Evolutionary conservation across 2,329 filamentous ascomycete species (phyloP).

Genomic region (Nigrospora osmanthi): DNA sequence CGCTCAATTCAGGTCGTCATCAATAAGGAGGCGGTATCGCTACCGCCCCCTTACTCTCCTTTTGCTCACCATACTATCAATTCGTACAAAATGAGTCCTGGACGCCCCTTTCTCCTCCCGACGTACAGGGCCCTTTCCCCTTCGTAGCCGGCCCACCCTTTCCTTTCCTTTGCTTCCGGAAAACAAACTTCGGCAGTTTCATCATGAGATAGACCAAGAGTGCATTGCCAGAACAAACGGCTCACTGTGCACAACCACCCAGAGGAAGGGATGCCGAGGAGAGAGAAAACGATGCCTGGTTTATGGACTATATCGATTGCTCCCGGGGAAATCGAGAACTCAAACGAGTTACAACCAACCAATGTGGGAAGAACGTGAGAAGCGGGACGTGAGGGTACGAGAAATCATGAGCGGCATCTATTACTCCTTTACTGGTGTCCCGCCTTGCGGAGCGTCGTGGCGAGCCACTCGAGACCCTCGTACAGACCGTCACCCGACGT

Average conservation of each 20-base stretch:
- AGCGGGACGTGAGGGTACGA: slow-evolving; percentile 31
- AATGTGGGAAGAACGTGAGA: slow-evolving; percentile 28
- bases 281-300: slow-evolving; percentile 25
- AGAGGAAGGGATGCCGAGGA: slow-evolving; percentile 16
- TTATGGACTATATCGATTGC: slow-evolving; percentile 49
- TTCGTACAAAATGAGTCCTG: slow-evolving; percentile 29
- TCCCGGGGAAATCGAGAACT: slow-evolving; percentile 34
- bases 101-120: slow-evolving; percentile 20
- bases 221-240: slow-evolving; percentile 10
- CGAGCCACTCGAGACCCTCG: slow-evolving; percentile 94
- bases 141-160: no score
- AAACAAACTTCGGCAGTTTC: slow-evolving; percentile 19
- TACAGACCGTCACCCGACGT: slow-evolving; percentile 99
- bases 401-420: slow-evolving; percentile 20
- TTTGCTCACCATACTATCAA: slow-evolving; percentile 18
- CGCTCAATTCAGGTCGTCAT: no score
- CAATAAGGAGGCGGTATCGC: no score
- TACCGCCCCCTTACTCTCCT: neutral
- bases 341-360: slow-evolving; percentile 53
- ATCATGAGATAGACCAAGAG: slow-evolving; percentile 10
- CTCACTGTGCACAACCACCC: slow-evolving; percentile 18
- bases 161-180: slow-evolving; percentile 17
- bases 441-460: slow-evolving; percentile 73
- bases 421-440: slow-evolving; percentile 49
- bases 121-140: no score